Evolutionary conservation across 148 eudicot genomes (phyloP).

Genomic region (Camellia japonica): DNA sequence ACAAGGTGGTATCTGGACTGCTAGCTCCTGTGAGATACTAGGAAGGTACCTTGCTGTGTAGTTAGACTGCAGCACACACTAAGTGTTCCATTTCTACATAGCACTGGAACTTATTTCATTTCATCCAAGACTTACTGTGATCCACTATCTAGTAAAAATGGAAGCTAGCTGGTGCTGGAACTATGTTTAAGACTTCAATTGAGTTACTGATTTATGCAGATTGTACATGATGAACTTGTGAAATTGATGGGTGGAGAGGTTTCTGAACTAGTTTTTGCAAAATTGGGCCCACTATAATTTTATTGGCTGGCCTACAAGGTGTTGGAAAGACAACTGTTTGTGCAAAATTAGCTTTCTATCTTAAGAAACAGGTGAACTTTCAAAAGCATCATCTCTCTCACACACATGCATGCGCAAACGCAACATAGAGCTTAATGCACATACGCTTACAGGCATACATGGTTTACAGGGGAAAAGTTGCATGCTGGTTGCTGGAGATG

Average conservation of each 20-base stretch:
- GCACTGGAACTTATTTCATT: background rate
- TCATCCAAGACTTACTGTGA: background rate
- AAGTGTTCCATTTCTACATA: background rate
- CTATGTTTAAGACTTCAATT: no score
- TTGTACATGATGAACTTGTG: conserved; percentile 86
- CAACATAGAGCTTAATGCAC: no score
- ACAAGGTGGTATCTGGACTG: background rate
- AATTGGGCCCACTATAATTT: conserved; percentile 80
- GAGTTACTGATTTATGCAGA: conserved; percentile 43
- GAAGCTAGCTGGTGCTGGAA: no score
- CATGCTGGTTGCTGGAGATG: conserved; percentile 98
- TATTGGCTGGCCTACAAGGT: conserved; percentile 96
- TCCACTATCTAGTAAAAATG: no score
- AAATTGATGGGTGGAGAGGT: conserved; percentile 96
- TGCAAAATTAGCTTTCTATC: conserved; percentile 87
- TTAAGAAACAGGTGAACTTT: conserved; percentile 78
- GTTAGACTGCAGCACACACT: background rate
- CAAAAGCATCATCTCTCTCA: conserved; percentile 6
- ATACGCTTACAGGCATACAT: no score
- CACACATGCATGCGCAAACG: no score
- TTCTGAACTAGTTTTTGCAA: conserved; percentile 84
- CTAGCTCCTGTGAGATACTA: background rate
- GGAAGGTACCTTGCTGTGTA: background rate
- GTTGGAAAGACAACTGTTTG: conserved; percentile 98
- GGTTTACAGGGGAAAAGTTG: conserved; percentile 81